Conservation (phyloP, 306 rosid genomes). For the Erythrophleum fordii region DNA sequence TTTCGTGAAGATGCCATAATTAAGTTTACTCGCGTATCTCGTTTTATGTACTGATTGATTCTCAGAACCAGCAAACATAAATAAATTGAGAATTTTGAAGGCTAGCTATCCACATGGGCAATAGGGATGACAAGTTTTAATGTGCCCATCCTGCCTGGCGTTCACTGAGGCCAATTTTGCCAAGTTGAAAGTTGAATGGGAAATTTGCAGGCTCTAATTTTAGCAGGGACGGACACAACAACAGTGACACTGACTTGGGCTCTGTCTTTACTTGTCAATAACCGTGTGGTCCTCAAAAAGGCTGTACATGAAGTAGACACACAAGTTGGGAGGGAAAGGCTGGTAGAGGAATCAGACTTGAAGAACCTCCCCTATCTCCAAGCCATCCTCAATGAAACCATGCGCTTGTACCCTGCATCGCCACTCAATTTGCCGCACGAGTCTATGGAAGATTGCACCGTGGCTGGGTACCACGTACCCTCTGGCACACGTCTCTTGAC, state of each 20-base stretch:
- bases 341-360: constrained; percentile 42
- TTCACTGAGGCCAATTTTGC: not conserved
- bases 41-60: not conserved
- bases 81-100: too few species aligned
- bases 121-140: too few species aligned
- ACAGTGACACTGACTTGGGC: constrained; percentile 47
- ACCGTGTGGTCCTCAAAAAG: constrained; percentile 29
- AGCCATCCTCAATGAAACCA: constrained; percentile 56
- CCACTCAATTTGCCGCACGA: constrained; percentile 46
- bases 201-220: constrained; percentile 29
- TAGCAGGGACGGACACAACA: constrained; percentile 45
- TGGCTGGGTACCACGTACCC: constrained; percentile 49
- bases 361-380: constrained; percentile 46
- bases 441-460: constrained; percentile 50
- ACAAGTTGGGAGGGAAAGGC: constrained; percentile 5
- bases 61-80: too few species aligned
- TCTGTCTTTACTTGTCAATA: constrained; percentile 41
- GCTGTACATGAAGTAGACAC: constrained; percentile 39
- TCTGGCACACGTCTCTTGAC: constrained; percentile 54
- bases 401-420: constrained; percentile 56
- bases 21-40: not conserved
- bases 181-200: not conserved
- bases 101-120: too few species aligned
- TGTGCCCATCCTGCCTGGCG: not conserved
- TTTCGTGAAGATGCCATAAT: too few species aligned